These are phyloP conservation scores for Aspergillus ellipticus DNA, from an alignment of 495 filamentous ascomycete genomes.

Conservation along the genomic window DNA sequence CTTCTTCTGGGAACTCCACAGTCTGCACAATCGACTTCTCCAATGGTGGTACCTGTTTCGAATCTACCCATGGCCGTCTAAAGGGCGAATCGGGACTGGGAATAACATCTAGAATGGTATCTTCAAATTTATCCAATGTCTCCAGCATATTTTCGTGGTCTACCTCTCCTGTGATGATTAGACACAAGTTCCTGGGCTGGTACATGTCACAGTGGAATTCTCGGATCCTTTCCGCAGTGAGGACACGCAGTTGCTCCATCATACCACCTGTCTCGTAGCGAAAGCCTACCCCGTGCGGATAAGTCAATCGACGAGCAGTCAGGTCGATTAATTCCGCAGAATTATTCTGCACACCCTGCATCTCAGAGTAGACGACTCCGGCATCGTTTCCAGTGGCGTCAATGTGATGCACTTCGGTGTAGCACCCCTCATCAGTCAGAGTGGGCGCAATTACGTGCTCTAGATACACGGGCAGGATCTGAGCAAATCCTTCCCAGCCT, in stretches of 20 bases:
- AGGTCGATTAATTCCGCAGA: conserved; percentile 81
- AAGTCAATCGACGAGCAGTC: conserved; percentile 69
- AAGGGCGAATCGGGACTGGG: conserved; percentile 71
- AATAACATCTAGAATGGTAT: conserved; percentile 76
- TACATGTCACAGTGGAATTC: conserved; percentile 97
- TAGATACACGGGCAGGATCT: conserved; percentile 91
- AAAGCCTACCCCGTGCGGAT: conserved; percentile 87
- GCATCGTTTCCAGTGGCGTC: conserved; percentile 92
- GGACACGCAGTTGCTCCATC: conserved; percentile 82
- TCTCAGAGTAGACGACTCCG: conserved; percentile 97
- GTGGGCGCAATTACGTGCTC: conserved; percentile 92
- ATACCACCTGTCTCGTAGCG: conserved; percentile 96
- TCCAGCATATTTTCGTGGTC: conserved; percentile 75
- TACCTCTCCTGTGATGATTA: conserved; percentile 86
- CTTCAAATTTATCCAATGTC: conserved; percentile 84
- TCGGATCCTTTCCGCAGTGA: conserved; percentile 86
- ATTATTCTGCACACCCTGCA: conserved; percentile 91
- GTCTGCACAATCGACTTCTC: conserved; percentile 65
- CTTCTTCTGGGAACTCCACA: conserved; percentile 93
- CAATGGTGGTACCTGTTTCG: conserved; percentile 67
- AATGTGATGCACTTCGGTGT: conserved; percentile 95
- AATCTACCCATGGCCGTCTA: conserved; percentile 87
- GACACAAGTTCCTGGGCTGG: conserved; percentile 90
- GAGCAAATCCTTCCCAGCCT: conserved; percentile 93
- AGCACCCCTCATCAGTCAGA: conserved; percentile 85